Evolutionary conservation across 495 filamentous ascomycete species (phyloP), one percentile per base, ranked within the genome.

Genomic region (Letharia lupina): DNA sequence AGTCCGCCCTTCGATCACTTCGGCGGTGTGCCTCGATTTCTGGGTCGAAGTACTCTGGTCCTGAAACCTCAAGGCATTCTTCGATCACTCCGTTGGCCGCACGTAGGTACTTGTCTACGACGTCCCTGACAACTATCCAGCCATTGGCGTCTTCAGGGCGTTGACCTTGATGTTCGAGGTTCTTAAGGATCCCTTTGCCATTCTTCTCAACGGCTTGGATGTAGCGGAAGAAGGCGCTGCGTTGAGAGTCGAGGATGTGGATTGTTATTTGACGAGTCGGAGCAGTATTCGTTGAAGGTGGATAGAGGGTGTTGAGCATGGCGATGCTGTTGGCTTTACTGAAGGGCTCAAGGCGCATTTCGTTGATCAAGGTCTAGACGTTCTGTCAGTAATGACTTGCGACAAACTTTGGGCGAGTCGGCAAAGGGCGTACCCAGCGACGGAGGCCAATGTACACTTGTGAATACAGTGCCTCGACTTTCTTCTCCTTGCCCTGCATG

Each of bases 241-340:
- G 84, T 67, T 91, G 86, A 8, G 76, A 72, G 48, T 78, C 77
- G 33, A 89, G 80, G 4, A 83, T 77, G 5, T 78, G 70, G 7
- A 77, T 73, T 8, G 83, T 85, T 65, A 89, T 76, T 59, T 83
- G 79, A n/a, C 79, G 70, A 28, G 83, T 84, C 0, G 85, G 83
- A 37, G 75, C 73, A 15, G 70, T 67, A 52, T 64, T 64, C 42
- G 71, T 79, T 41, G 79, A 73, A 31, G 81, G 85, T 28, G 88
- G 88, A 68, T 89, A 87, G n/a, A 91, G 79, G 35, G 88, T 90
- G 76, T 91, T 91, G 48, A 91, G 82, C 82, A 91, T 86, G 61
- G 86, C 89, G 63, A 89, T 80, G 73, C 87, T 87, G 70, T 89
- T 89, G 71, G 80, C 80, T 70, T 87, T 87, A 75, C 84, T 84